Conservation (phyloP, 2,329 filamentous ascomycete genomes). For the Raffaelea ambrosiae region DNA sequence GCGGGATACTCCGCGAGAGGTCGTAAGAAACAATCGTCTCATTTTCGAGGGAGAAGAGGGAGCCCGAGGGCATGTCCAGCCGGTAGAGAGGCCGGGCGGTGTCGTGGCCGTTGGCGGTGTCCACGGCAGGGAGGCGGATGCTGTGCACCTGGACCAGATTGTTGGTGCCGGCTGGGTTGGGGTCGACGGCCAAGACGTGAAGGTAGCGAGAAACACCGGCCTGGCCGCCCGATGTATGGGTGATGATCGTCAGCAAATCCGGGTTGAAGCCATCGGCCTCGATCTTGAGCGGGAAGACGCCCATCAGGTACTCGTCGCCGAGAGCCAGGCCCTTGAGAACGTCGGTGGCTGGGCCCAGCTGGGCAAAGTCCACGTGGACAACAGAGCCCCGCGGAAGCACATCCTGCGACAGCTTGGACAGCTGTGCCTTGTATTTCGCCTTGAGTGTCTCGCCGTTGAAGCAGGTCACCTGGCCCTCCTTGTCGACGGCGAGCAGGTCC, state of each 20-base stretch:
- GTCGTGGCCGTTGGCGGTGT: neutral
- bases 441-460: slow-evolving; percentile 48
- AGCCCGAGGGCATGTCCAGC: slow-evolving; percentile 55
- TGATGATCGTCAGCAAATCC: slow-evolving; percentile 47
- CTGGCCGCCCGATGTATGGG: slow-evolving; percentile 22
- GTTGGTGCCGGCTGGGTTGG: slow-evolving; percentile 9
- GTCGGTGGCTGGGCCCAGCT: slow-evolving; percentile 36
- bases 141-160: slow-evolving; percentile 16
- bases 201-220: slow-evolving; percentile 19
- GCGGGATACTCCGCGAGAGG: slow-evolving; percentile 53
- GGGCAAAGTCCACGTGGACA: slow-evolving; percentile 41
- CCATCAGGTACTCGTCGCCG: slow-evolving; percentile 42
- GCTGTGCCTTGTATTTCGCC: slow-evolving; percentile 37
- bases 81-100: slow-evolving; percentile 30
- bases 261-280: slow-evolving; percentile 34
- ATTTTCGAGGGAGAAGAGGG: slow-evolving; percentile 50
- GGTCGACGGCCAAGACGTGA: slow-evolving; percentile 23
- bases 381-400: slow-evolving; percentile 20
- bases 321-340: slow-evolving; percentile 47
- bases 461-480: slow-evolving; percentile 52
- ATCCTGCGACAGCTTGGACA: slow-evolving; percentile 33
- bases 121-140: slow-evolving; percentile 7
- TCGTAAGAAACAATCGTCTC: slow-evolving; percentile 54
- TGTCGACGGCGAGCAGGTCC: slow-evolving; percentile 48
- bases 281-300: slow-evolving; percentile 39